Percentiles rank a stretch among this genome's conserved stretches.
Conservation (phyloP, 257 asterid species). For the Orobanche coerulescens region DNA sequence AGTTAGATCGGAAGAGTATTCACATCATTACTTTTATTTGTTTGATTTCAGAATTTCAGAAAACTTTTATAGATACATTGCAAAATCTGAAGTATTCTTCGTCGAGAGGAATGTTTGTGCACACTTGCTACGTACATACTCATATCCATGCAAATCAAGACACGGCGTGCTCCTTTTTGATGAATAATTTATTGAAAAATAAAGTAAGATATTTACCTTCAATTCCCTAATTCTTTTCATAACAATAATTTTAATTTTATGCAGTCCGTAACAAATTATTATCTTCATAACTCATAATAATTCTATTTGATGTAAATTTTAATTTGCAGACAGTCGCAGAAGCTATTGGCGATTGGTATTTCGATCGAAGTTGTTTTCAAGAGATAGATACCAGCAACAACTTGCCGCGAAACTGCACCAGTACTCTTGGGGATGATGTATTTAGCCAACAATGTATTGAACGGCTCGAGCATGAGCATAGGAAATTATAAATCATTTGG, state of each 20-base stretch:
- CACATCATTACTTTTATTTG: neutral
- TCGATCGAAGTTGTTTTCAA: conserved; percentile 5
- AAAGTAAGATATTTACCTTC: conserved; percentile 2
- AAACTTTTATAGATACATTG: conserved; percentile 1
- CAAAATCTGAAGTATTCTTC: neutral
- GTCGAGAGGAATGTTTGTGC: conserved; percentile 16
- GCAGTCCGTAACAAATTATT: too few species aligned
- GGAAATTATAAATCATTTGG: too few species aligned
- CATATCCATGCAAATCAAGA: neutral
- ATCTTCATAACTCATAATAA: too few species aligned
- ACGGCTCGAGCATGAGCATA: too few species aligned
- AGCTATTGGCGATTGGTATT: conserved; percentile 16
- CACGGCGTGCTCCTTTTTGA: neutral
- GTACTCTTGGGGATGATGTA: neutral
- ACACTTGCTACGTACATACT: conserved; percentile 13
- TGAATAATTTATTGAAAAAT: neutral
- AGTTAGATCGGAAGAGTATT: neutral
- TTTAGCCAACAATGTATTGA: neutral
- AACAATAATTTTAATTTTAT: too few species aligned
- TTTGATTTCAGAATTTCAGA: conserved; percentile 6
- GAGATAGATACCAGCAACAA: neutral
- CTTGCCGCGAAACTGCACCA: conserved; percentile 13
- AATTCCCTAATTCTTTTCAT: too few species aligned
- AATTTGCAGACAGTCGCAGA: conserved; percentile 12
- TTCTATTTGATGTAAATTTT: neutral